A percentile compares a stretch with the other conserved stretches of the same genome.
These are phyloP conservation scores for Emmonsia crescens DNA, from an alignment of 2,329 filamentous ascomycete species.

Conservation along the genomic window DNA sequence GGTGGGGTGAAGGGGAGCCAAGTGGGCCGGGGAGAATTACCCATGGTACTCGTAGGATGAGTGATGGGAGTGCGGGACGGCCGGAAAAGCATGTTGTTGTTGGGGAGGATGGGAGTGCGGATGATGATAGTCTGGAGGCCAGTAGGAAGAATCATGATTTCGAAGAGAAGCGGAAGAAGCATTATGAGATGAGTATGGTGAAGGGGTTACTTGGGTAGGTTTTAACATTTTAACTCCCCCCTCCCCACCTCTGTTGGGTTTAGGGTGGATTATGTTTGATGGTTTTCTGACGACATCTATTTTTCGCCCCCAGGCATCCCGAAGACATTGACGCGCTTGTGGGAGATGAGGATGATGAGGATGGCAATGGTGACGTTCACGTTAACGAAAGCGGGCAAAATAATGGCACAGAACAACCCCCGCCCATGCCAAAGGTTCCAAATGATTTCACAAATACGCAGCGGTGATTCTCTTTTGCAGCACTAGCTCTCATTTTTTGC, in stretches of 20 bases:
- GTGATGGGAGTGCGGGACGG: conserved; percentile 28
- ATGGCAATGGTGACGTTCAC: conserved; percentile 11
- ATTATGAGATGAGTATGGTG: conserved; percentile 97
- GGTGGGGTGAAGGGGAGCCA: conserved; percentile 23
- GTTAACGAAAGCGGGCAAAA: conserved; percentile 11
- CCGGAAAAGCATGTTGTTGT: conserved; percentile 73
- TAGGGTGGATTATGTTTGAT: conserved; percentile 3
- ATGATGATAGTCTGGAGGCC: conserved; percentile 53
- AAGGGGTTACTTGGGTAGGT: conserved; percentile 70
- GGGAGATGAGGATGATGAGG: conserved; percentile 47
- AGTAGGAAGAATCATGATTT: conserved; percentile 85
- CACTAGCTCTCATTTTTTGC: neutral
- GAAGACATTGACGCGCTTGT: conserved; percentile 53
- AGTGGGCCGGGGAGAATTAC: conserved; percentile 35
- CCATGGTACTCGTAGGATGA: conserved; percentile 31
- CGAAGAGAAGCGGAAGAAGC: conserved; percentile 83
- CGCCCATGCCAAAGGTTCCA: conserved; percentile 26
- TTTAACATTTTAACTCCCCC: conserved; percentile 1
- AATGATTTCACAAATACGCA: conserved; percentile 18
- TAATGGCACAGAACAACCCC: conserved; percentile 12
- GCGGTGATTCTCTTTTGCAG: neutral
- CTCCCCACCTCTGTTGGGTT: neutral
- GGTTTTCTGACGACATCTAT: neutral
- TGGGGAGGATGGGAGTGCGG: conserved; percentile 36
- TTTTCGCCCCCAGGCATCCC: conserved; percentile 40